Base-by-base conservation (phyloP, 2,329 filamentous ascomycete species). In the Fusarium lyarnte region DNA sequence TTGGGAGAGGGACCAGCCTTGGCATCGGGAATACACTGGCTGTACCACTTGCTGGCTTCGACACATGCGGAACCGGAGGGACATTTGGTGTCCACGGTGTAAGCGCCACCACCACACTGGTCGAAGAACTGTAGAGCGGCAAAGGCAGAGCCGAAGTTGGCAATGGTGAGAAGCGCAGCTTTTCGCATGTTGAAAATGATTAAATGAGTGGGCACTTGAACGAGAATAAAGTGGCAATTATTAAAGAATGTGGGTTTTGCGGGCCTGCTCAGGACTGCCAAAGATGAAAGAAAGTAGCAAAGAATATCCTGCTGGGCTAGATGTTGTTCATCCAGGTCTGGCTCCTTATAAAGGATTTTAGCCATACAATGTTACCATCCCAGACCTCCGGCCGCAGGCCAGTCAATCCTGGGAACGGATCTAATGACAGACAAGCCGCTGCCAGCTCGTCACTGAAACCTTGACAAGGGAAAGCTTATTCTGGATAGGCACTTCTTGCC, bases 11-110 rank as follows among this genome's bases (percentile, higher is more conserved):
- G 45, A 31, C 52, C 52, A 23, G 43, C 57, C 46, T 59, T 53
- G 11, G 60, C 47, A 25, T 35, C 19, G 21, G 72, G 72, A 14
- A 74, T 35, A 19, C 67, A 76, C 55, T 75, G 70, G 38, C 74
- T 75, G 42, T 76, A 75, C 72, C 68, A 75, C 27, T 75, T 69
- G 35, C 66, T 76, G 23, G 65, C 53, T 35, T 47, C 31, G 9
- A 65, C 69, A 39, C 72, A 76, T 17, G 63, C 53, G 35, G 72
- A 62, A 29, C 70, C 68, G 31, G 65, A 66, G 21, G 58, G 35
- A n/a, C 74, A 76, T n/a, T 70, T 49, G 7, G 57, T 58, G 23
- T 75, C 66, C 17, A 67, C 70, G 2, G 54, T 61, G 35, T 66
- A 76, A 36, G 47, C 63, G 16, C 58, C 59, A 23, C 72, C 68